Evolutionary conservation across 257 asterid genomes (phyloP), one percentile per base, ranked within the genome.

Genomic region (Penstemon newberryi): DNA sequence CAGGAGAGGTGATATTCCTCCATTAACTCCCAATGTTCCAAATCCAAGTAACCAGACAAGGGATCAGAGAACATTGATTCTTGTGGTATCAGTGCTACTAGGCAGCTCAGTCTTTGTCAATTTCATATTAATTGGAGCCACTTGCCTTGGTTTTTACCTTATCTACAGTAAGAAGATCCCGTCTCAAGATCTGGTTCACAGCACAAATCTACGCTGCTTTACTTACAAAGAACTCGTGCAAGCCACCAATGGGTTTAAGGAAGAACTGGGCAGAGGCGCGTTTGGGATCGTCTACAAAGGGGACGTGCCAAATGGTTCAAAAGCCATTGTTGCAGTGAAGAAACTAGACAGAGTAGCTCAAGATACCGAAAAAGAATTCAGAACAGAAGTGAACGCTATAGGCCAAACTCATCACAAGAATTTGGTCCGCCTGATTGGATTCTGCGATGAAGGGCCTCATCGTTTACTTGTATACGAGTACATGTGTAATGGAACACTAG

Each of bases 341-440:
- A 86, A 75, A 56, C 72, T 89, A 19, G 81, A 78, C 3, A 62
- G 81, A 47, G 60, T 80, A 13, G 76, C 75, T 50, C 67, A 70
- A 63, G 92, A 86, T 70, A 46, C 79, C 0, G 94, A 87, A 10
- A 85, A 83, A 40, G 95, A 87, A 75, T 87, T 87, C 81, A 74
- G 61, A 60, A 76, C 88, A 0, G 95, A 87, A 69, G 83, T 87
- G 10, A 65, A 78, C 1, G 79, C 65, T 33, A 85, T 87, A 3
- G 85, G 91, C 5, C 82, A 79, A 6, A 89, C 85, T 6, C 87
- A 83, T 70, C 91, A 89, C 75, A 89, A 89, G 86, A 83, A 89
- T 62, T 33, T 86, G 71, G 93, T 84, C 36, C 73, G 75, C 0
- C 66, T 89, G 39, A 65, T 89, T 3, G 91, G 96, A 5, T 84